phyloP scores from a whole-genome alignment of 208 protist genomes.

The Wallacemonas collosoma region DNA sequence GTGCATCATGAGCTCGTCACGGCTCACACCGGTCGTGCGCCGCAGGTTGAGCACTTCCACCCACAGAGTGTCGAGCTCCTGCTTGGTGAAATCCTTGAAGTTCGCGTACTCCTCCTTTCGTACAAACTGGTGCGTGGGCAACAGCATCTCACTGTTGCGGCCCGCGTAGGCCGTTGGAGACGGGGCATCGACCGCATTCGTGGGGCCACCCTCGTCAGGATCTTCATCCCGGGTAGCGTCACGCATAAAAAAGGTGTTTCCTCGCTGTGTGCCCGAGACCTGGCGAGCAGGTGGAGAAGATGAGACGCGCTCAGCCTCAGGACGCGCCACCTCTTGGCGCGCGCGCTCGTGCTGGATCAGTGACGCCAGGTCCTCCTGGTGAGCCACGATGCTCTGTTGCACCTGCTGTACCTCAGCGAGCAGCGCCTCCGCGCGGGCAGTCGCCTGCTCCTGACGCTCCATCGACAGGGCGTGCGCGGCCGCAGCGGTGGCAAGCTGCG shows the following conservation, averaged over 20 bases:
- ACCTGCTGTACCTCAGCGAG: slow-evolving; percentile 8
- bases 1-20: slow-evolving; percentile 58
- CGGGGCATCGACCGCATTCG: neutral
- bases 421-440: neutral
- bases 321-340: neutral
- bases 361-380: slow-evolving; percentile 12
- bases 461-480: slow-evolving; percentile 1
- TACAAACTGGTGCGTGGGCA: slow-evolving; percentile 55
- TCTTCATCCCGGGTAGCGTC: neutral
- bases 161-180: neutral
- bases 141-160: slow-evolving; percentile 37
- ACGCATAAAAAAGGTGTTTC: slow-evolving; percentile 30
- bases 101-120: slow-evolving; percentile 54
- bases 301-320: neutral
- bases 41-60: slow-evolving; percentile 57
- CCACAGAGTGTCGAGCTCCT: slow-evolving; percentile 72
- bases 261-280: slow-evolving; percentile 22
- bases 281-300: neutral
- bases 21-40: slow-evolving; percentile 35
- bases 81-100: slow-evolving; percentile 54
- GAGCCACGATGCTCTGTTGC: neutral
- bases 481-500: neutral
- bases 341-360: slow-evolving; percentile 15
- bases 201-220: neutral
- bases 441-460: slow-evolving; percentile 7